Conservation (phyloP, 176 grass and related monocot genomes). For the Musa schizocarpa region DNA sequence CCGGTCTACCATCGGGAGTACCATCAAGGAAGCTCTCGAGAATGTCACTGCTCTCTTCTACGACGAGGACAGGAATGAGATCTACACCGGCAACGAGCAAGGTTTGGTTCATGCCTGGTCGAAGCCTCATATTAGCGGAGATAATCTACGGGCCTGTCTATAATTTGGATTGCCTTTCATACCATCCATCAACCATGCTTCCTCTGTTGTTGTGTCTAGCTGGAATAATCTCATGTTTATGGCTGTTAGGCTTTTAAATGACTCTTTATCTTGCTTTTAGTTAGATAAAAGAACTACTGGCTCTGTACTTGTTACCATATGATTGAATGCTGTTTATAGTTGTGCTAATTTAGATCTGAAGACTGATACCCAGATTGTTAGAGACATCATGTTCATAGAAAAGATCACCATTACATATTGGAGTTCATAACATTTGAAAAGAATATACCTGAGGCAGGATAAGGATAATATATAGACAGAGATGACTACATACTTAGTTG, state of each 20-base stretch:
- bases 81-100: constrained; percentile 59
- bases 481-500: neutral
- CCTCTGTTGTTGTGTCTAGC: neutral
- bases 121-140: neutral
- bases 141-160: neutral
- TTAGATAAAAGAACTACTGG: neutral
- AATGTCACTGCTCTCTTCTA: constrained; percentile 61
- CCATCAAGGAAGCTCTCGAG: constrained; percentile 45
- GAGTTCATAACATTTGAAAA: neutral
- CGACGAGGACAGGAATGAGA: constrained; percentile 57
- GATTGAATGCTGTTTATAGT: neutral
- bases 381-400: neutral
- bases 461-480: neutral
- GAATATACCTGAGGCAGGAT: neutral
- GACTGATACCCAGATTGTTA: neutral
- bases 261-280: neutral
- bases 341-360: neutral
- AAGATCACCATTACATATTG: neutral
- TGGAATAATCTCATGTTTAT: neutral
- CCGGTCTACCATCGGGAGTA: constrained; percentile 46
- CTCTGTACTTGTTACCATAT: neutral
- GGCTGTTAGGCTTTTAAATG: neutral
- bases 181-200: neutral
- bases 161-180: neutral
- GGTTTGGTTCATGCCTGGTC: constrained; percentile 74